Base-by-base conservation (phyloP, 768 basidiomycete genomes). In the Trametes cinnabarina region DNA sequence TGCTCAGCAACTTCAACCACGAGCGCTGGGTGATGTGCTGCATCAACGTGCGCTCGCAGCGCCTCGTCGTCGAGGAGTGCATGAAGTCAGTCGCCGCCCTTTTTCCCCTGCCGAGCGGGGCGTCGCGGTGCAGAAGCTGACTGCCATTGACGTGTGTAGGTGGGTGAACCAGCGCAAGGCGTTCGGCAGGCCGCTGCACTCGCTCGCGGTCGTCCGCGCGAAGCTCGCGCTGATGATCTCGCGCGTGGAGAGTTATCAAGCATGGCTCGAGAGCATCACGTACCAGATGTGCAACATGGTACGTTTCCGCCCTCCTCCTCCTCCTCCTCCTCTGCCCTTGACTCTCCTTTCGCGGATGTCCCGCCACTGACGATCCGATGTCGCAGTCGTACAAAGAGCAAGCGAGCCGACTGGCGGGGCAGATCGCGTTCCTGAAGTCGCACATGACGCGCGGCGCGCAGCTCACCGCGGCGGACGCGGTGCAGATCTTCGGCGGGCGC, bases 1-100 rank as follows among this genome's bases (percentile, higher is more conserved):
- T 83, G 62, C 47, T 48, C 47, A 69, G 88, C 64, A 97, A 96
- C 75, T 96, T 96, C 76, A 96, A 96, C 70, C 93, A 95, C 71
- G 93, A 94, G 69, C 87, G 90, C 58, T 94, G 90, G 92, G 90
- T 93, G 20, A 94, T 94, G 89, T 85, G 84, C 70, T 90, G 88
- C 66, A 76, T 81, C 30, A 83, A 82, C 40, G 84, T 84, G 22
- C 77, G 81, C 30, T 70, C 78, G 30, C 90, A 92, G 51, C 82
- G 94, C 25, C 58, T 76, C 43, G 76, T 82, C 69, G 81, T 91
- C 37, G 93, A 94, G 64, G 92, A 94, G 74, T 93, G 90, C 68
- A 69, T 94, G 66, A 86, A 90, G 85, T 85, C 47, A 61, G 77
- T 63, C 10, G 12, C 53, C 40, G 12, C 28, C 43, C 30, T 19